Conservation (phyloP, 2,329 filamentous ascomycete species). For the Chalaropsis ovoidea region DNA sequence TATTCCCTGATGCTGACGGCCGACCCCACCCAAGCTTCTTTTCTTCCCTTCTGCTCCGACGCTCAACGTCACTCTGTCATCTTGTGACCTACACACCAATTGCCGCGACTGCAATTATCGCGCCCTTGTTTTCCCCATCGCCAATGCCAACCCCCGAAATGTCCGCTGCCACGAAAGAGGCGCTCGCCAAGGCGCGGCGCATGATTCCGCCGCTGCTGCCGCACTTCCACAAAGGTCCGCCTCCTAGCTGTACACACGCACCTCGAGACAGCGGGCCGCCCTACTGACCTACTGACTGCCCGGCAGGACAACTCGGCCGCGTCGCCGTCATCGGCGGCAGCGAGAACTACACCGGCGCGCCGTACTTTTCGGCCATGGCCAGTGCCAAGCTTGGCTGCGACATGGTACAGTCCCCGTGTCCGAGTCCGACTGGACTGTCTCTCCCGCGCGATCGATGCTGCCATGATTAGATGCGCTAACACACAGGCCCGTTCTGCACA, state of each 20-base stretch:
- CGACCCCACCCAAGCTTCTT: neutral
- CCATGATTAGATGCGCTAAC: no score
- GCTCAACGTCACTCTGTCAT: neutral
- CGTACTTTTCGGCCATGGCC: constrained; percentile 96
- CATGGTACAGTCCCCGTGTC: no score
- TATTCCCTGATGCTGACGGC: neutral
- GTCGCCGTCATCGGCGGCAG: constrained; percentile 91
- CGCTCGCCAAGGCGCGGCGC: constrained; percentile 71
- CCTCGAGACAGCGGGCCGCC: no score
- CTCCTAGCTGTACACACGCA: neutral
- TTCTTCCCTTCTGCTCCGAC: neutral
- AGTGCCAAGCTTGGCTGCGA: constrained; percentile 83
- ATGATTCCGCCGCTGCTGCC: constrained; percentile 93
- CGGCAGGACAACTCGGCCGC: constrained; percentile 73
- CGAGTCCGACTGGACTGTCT: no score
- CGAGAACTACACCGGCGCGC: constrained; percentile 91
- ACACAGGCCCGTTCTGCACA: constrained; percentile 31
- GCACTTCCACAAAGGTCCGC: constrained; percentile 84
- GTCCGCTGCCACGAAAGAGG: constrained; percentile 60
- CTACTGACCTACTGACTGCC: neutral
- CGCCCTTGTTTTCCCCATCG: neutral
- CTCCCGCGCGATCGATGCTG: no score
- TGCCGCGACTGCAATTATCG: neutral
- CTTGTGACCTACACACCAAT: neutral
- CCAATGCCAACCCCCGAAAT: constrained; percentile 37